Base-by-base conservation (phyloP, 805 yeast species). In the Kuraishia hungarica region DNA sequence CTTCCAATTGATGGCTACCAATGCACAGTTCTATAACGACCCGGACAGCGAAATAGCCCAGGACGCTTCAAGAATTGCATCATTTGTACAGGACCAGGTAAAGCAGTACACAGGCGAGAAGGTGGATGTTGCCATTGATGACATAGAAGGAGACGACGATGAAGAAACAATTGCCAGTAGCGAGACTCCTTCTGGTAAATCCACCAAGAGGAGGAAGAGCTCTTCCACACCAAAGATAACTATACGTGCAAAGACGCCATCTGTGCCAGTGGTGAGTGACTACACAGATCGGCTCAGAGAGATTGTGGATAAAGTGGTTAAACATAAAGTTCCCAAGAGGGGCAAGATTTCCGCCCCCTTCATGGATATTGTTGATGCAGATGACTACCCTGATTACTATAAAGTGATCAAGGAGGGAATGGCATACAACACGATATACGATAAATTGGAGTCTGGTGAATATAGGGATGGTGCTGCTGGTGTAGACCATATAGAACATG, bases 371-470 rank as follows among this genome's bases (percentile, higher is more conserved):
- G 94, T 93, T 1, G 83, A 83, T 62, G 79, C 78, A 35, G 79
- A 80, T 15, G 81, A 79, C 56, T 86, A 87, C 62, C 96, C 97
- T 1, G 96, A 88, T 62, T 92, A 92, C 71, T 85, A 85, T 69
- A 78, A 81, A 59, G 72, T 87, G 6, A 84, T 93, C 50, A 78
- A 81, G 59, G 73, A 78, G 54, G 96, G 97, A 15, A 87, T 89
- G 67, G 81, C 96, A 1, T 79, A 93, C 62, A 77, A 76, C 53
- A 75, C 80, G 35, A 80, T 93, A 11, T 71, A 77, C 57, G 70
- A 71, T 21, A 78, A 79, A 52, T 64, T 91, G 49, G 79, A 79
- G 19, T 69, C 68, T 19, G 81, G 82, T 23, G 75, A 79, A 29
- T 80, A 81, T 57, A 73, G 76, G 2, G 77, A 79, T 47, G 68